phyloP scores from a whole-genome alignment of 2,329 filamentous ascomycete genomes.

The Pseudofabraea citricarpa region DNA sequence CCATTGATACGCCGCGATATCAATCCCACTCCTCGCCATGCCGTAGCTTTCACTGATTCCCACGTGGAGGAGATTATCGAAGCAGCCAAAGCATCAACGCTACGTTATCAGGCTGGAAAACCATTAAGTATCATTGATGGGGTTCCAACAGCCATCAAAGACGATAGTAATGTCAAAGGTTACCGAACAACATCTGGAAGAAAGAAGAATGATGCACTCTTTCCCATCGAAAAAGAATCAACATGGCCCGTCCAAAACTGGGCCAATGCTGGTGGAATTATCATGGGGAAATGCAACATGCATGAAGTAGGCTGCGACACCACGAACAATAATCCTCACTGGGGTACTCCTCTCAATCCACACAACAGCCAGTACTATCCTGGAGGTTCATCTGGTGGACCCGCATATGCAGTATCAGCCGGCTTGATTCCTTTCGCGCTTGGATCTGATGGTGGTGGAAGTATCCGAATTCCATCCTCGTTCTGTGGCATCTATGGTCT shows the following conservation, averaged over 20 bases:
- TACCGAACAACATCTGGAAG: slow-evolving; percentile 66
- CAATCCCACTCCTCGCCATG: slow-evolving; percentile 53
- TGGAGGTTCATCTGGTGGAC: slow-evolving; percentile 88
- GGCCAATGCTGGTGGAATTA: slow-evolving; percentile 64
- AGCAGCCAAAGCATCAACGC: slow-evolving; percentile 68
- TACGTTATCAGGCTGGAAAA: slow-evolving; percentile 63
- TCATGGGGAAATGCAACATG: slow-evolving; percentile 81
- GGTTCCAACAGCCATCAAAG: slow-evolving; percentile 78
- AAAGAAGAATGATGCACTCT: slow-evolving; percentile 80
- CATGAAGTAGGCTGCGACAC: slow-evolving; percentile 78
- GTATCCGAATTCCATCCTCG: slow-evolving; percentile 39
- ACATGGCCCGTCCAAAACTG: slow-evolving; percentile 68
- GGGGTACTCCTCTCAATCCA: slow-evolving; percentile 75
- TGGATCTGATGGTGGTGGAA: slow-evolving; percentile 82
- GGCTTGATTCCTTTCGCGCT: slow-evolving; percentile 62
- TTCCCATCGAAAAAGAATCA: slow-evolving; percentile 58
- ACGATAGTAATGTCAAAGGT: slow-evolving; percentile 71
- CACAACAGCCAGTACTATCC: slow-evolving; percentile 69
- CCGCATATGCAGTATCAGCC: slow-evolving; percentile 74
- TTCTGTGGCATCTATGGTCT: slow-evolving; percentile 60
- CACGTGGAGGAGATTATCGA: slow-evolving; percentile 57
- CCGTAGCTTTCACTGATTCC: slow-evolving; percentile 67
- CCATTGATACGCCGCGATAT: slow-evolving; percentile 62
- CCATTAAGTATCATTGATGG: slow-evolving; percentile 71
- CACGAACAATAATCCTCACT: slow-evolving; percentile 81